Conservation (phyloP, 805 yeast genomes). For the Wickerhamiella kurtzmanii region DNA sequence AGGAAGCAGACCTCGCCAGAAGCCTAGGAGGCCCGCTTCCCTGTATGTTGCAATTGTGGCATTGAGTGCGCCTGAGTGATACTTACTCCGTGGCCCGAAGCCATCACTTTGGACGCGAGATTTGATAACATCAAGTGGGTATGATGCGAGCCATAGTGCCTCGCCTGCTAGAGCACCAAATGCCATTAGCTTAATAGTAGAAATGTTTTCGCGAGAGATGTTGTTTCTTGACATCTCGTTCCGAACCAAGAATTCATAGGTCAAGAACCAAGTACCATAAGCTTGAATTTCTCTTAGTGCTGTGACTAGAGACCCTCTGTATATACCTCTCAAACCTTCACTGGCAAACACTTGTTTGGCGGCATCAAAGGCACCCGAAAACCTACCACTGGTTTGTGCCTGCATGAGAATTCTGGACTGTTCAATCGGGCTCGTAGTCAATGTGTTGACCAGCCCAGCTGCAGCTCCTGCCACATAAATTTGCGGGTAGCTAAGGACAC, state of each 20-base stretch:
- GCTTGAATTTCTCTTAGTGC: slow-evolving; percentile 52
- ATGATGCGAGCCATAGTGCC: slow-evolving; percentile 54
- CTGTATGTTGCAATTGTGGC: slow-evolving; percentile 34
- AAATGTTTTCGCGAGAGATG: slow-evolving; percentile 32
- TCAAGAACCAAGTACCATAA: slow-evolving; percentile 60
- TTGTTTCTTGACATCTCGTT: slow-evolving; percentile 12
- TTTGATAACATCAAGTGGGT: slow-evolving; percentile 55
- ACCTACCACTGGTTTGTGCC: slow-evolving; percentile 31
- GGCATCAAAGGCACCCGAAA: slow-evolving; percentile 33
- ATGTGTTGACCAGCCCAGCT: slow-evolving; percentile 54
- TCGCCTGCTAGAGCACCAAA: slow-evolving; percentile 60
- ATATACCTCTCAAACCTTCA: slow-evolving; percentile 38
- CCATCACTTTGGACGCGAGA: slow-evolving; percentile 44
- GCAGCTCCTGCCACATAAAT: slow-evolving; percentile 49
- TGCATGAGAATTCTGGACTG: slow-evolving; percentile 52
- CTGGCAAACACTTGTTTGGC: slow-evolving; percentile 31
- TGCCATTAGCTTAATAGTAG: slow-evolving; percentile 41
- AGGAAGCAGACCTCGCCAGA: slow-evolving; percentile 44
- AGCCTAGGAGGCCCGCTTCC: slow-evolving; percentile 34
- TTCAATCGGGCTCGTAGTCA: slow-evolving; percentile 52
- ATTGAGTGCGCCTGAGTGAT: slow-evolving; percentile 30
- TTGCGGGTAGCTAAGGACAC: slow-evolving; percentile 33
- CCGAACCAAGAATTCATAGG: slow-evolving; percentile 44
- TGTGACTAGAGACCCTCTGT: slow-evolving; percentile 44
- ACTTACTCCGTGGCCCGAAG: slow-evolving; percentile 21